Conservation (phyloP, 2,329 filamentous ascomycete species). For the Aspergillus neoniger region DNA sequence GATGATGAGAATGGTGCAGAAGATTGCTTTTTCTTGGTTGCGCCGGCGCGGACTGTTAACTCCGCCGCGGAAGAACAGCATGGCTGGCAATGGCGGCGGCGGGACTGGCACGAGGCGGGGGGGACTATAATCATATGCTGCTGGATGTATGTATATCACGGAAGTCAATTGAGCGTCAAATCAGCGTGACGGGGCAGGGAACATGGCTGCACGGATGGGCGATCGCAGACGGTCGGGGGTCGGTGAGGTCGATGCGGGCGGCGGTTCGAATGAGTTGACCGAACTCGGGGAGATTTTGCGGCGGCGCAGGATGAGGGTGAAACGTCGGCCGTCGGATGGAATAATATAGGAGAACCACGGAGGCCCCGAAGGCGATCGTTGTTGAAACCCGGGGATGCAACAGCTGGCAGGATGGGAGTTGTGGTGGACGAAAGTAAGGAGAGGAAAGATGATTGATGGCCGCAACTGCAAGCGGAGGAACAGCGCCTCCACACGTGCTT, state of each 20-base stretch:
- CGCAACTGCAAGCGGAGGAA: neutral
- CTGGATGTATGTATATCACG: neutral
- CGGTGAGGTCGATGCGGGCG: neutral
- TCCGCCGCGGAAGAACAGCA: conserved; percentile 39
- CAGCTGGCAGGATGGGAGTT: neutral
- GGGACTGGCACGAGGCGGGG: neutral
- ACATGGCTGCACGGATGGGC: conserved; percentile 9
- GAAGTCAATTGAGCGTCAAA: neutral
- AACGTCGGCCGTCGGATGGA: neutral
- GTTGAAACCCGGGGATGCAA: neutral
- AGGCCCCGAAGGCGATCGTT: neutral
- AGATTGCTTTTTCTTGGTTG: conserved; percentile 36
- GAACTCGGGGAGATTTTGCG: neutral
- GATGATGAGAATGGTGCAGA: conserved; percentile 36
- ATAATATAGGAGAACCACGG: neutral
- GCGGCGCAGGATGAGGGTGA: neutral
- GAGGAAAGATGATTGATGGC: neutral
- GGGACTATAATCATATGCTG: neutral
- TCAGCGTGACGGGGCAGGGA: conserved; percentile 2
- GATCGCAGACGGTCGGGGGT: conserved; percentile 4
- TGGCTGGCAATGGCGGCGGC: conserved; percentile 19
- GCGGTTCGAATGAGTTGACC: neutral
- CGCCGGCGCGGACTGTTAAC: conserved; percentile 37
- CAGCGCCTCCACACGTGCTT: neutral
- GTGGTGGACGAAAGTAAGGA: neutral